phyloP scores from a whole-genome alignment of 352 stramenopile genomes.

The Globisporangium canariense region DNA sequence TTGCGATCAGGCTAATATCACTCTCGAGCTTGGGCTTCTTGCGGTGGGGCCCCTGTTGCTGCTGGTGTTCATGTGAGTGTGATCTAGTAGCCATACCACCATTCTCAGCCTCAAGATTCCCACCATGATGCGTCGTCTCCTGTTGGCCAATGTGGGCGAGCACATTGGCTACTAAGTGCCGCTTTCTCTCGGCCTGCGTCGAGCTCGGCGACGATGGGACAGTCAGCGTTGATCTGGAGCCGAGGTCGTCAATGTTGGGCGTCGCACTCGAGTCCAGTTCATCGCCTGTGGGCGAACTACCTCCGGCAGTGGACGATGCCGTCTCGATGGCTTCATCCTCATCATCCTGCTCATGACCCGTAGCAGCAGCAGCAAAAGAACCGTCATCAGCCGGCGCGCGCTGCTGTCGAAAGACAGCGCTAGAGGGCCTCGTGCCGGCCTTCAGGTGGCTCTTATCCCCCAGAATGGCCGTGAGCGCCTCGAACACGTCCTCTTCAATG shows the following conservation, averaged over 20 bases:
- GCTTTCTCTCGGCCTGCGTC: constrained; percentile 7
- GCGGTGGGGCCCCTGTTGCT: not conserved
- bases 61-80: too few relatives aligned
- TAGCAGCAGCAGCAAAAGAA: not conserved
- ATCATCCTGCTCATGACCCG: not conserved
- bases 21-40: constrained; percentile 5
- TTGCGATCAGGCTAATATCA: constrained; percentile 9
- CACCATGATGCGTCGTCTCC: not conserved
- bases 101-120: not conserved
- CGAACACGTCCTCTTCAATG: constrained; percentile 17
- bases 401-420: constrained; percentile 11
- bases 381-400: not conserved
- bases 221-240: not conserved
- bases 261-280: not conserved
- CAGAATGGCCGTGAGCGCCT: constrained; percentile 10
- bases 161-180: constrained; percentile 13
- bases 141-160: constrained; percentile 14
- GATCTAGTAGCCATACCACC: not conserved
- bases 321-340: not conserved
- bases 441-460: constrained; percentile 3
- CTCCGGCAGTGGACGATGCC: not conserved
- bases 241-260: constrained; percentile 1
- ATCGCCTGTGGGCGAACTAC: not conserved
- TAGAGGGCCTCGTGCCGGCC: constrained; percentile 7
- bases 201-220: not conserved